Evolutionary conservation across 192 early-diverging fungal species (phyloP), one percentile per base, ranked within the genome.

Genomic region (Chytriomyces confervae): DNA sequence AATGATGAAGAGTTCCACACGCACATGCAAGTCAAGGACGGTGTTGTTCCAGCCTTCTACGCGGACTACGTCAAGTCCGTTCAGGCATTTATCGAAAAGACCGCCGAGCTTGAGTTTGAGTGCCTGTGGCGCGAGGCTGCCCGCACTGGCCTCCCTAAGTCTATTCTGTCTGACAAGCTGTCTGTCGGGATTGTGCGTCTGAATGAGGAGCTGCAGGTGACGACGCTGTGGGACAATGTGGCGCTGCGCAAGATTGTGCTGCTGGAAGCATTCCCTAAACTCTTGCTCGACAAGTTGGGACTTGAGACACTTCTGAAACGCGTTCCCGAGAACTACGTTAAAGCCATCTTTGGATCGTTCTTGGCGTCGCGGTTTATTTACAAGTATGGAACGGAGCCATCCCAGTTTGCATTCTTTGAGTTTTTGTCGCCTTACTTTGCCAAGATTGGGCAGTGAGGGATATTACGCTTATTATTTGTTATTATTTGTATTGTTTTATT

Each of bases 371-470:
- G 93, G 72, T 99, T 99, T 86, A 93, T 99, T 50, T 99, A 97
- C 89, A 93, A 93, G 84, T 98, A 97, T 77, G 97, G 97, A 45
- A 92, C 92, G 47, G 86, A 92, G 71, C 97, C 97, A 65, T 90
- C 91, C 73, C 96, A 98, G 86, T 98, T 99, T 87, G 94, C 96
- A 66, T 99, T 99, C 91, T 99, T 99, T 85, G 87, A 97, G 89
- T 98, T 92, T 83, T 95, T 98, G 94, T 85, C 88, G 10, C 89
- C 88, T 18, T 91, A 87, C 80, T 91, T 91, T 67, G 81, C 83
- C 69, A 91, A 88, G 73, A 77, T 84, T 71, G 77, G 77, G 7
- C 67, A 69, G 49, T 78, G 45, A 57, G 11, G 36, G 36, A 36
- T 36, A 36, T 36, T 36, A 36, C 18, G 3, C 4, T 20, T 20